Conservation (phyloP, 495 filamentous ascomycete species). For the Echria macrotheca region DNA sequence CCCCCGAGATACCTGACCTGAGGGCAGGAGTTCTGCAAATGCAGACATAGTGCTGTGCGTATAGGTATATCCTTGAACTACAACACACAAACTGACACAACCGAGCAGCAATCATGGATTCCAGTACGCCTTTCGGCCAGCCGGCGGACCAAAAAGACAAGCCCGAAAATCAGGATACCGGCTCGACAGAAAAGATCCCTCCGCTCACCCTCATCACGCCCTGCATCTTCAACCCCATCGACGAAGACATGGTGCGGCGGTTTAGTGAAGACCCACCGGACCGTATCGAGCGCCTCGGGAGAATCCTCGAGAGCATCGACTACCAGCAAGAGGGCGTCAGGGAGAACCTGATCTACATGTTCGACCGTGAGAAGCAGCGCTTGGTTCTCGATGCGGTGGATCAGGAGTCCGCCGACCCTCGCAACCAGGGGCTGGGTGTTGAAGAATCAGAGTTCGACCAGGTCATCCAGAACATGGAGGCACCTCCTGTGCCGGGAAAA, state of each 20-base stretch:
- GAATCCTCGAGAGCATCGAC: conserved; percentile 35
- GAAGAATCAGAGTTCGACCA: conserved; percentile 18
- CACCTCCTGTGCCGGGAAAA: not conserved
- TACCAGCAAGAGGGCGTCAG: conserved; percentile 35
- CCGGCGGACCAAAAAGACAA: no score
- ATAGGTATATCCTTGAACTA: no score
- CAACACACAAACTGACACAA: no score
- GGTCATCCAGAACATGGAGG: conserved; percentile 26
- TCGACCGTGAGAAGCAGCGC: conserved; percentile 34
- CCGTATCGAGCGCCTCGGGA: conserved; percentile 26
- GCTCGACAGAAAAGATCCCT: conserved; percentile 33
- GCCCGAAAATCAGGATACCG: no score
- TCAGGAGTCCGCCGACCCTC: conserved; percentile 45
- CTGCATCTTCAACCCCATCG: conserved; percentile 40
- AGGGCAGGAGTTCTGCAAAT: no score
- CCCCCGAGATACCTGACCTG: no score
- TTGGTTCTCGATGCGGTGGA: conserved; percentile 47
- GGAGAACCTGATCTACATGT: conserved; percentile 39
- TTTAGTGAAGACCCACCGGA: conserved; percentile 22
- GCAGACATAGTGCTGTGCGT: no score
- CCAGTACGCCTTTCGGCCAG: no score
- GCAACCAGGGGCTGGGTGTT: not conserved
- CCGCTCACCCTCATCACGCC: conserved; percentile 28
- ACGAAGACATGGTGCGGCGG: conserved; percentile 26
- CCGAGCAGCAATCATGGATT: no score